Conservation (phyloP, 2,329 filamentous ascomycete genomes). For the Penicillium sumatraense region DNA sequence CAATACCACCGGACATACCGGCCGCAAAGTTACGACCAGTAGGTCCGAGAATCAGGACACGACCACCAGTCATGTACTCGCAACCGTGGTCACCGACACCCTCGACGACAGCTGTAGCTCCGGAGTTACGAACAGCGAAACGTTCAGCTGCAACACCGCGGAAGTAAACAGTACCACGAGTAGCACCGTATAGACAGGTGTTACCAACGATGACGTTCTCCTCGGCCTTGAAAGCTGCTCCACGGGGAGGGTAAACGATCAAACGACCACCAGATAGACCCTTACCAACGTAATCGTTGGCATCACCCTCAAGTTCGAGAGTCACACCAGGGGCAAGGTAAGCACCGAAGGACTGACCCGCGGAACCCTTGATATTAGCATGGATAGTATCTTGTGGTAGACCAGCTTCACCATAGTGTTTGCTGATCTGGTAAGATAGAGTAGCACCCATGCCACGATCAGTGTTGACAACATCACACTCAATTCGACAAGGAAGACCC, state of each 20-base stretch:
- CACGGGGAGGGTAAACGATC: conserved; percentile 89
- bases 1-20: conserved; percentile 98
- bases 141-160: conserved; percentile 94
- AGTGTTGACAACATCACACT: conserved; percentile 96
- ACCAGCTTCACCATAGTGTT: conserved; percentile 86
- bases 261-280: conserved; percentile 90
- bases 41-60: conserved; percentile 81
- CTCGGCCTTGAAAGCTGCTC: conserved; percentile 91
- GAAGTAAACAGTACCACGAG: conserved; percentile 91
- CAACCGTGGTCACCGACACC: conserved; percentile 95
- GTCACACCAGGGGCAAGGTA: conserved; percentile 93
- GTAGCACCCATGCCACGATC: conserved; percentile 93
- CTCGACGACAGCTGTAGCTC: conserved; percentile 93
- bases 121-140: conserved; percentile 95
- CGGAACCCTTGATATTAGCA: conserved; percentile 94
- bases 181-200: conserved; percentile 93
- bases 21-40: conserved; percentile 97
- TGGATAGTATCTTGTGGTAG: conserved; percentile 92
- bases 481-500: conserved; percentile 87
- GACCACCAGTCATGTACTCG: conserved; percentile 98
- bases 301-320: conserved; percentile 90
- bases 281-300: conserved; percentile 97
- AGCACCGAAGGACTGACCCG: conserved; percentile 94
- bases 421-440: conserved; percentile 93
- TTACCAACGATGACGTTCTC: conserved; percentile 95